Conservation (phyloP, 2,329 filamentous ascomycete species). For the Penicillium hordei region DNA sequence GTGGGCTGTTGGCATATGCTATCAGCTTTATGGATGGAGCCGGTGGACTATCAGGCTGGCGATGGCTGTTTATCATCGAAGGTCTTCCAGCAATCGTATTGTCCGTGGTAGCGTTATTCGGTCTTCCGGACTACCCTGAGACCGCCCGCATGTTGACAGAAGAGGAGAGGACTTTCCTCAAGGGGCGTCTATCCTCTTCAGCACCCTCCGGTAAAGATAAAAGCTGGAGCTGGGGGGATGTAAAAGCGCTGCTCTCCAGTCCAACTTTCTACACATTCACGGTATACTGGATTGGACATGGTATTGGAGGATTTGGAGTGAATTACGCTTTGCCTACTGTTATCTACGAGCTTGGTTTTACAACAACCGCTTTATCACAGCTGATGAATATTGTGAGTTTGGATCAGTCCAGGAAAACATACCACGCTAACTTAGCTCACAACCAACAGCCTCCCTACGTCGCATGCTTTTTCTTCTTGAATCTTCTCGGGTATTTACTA, state of each 20-base stretch:
- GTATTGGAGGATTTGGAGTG: constrained; percentile 46
- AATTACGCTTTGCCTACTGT: constrained; percentile 45
- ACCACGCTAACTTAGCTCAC: background rate
- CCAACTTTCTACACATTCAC: constrained; percentile 42
- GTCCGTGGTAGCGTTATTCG: constrained; percentile 30
- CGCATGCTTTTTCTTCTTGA: constrained; percentile 41
- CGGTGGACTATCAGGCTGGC: constrained; percentile 37
- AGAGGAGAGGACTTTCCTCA: constrained; percentile 27
- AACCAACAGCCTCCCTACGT: constrained; percentile 39
- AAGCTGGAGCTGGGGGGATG: constrained; percentile 34
- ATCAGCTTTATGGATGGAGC: constrained; percentile 41
- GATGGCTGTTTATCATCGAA: constrained; percentile 43
- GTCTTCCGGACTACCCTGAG: constrained; percentile 38
- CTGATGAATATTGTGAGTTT: constrained; percentile 44
- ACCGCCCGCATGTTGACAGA: constrained; percentile 31
- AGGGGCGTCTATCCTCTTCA: constrained; percentile 27
- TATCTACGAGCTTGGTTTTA: constrained; percentile 47
- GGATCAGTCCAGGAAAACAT: background rate
- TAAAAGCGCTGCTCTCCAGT: constrained; percentile 35
- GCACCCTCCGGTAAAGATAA: constrained; percentile 34
- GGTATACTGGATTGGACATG: constrained; percentile 45
- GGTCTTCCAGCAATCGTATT: constrained; percentile 36
- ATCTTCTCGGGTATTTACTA: constrained; percentile 35
- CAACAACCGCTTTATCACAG: constrained; percentile 44
- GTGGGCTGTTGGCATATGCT: constrained; percentile 39